Percentiles rank a stretch among this genome's conserved stretches.
phyloP scores from a whole-genome alignment of 73 alveolate genomes.

The Tetrahymena thermophila region DNA sequence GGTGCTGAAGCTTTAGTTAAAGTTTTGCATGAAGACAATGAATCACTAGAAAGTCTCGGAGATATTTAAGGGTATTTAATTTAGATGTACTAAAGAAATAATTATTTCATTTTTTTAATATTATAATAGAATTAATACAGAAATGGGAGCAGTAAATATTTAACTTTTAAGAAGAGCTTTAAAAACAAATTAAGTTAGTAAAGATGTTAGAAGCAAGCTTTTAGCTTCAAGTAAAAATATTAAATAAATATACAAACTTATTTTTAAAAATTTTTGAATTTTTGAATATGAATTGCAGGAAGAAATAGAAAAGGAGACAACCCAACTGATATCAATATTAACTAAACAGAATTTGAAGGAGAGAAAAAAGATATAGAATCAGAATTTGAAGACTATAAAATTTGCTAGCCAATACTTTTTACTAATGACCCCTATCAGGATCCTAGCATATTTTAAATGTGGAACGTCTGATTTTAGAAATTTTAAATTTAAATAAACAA shows the following conservation, averaged over 20 bases:
- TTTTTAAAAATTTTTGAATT: no score
- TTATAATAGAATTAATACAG: not conserved
- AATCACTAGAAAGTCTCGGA: not conserved
- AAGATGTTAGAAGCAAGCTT: not conserved
- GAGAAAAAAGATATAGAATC: not conserved
- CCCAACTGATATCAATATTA: not conserved
- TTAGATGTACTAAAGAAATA: not conserved
- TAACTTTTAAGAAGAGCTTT: not conserved
- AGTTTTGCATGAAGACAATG: not conserved
- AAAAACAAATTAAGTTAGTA: not conserved
- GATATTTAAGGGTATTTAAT: not conserved
- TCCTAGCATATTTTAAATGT: not conserved
- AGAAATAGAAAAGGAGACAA: not conserved
- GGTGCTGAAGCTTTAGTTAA: not conserved
- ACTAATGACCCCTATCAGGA: not conserved
- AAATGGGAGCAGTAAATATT: not conserved
- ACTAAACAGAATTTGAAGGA: not conserved
- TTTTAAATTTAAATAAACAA: not conserved
- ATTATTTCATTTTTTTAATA: not conserved
- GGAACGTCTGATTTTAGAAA: not conserved
- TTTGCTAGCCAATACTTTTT: not conserved
- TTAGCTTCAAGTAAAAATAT: not conserved
- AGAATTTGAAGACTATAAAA: not conserved
- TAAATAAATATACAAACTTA: no score
- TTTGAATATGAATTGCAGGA: not conserved